Percentiles rank a stretch among this genome's conserved stretches.
These are phyloP conservation scores for Metschnikowia cerradonensis DNA, from an alignment of 805 yeast genomes.

Conservation along the genomic window DNA sequence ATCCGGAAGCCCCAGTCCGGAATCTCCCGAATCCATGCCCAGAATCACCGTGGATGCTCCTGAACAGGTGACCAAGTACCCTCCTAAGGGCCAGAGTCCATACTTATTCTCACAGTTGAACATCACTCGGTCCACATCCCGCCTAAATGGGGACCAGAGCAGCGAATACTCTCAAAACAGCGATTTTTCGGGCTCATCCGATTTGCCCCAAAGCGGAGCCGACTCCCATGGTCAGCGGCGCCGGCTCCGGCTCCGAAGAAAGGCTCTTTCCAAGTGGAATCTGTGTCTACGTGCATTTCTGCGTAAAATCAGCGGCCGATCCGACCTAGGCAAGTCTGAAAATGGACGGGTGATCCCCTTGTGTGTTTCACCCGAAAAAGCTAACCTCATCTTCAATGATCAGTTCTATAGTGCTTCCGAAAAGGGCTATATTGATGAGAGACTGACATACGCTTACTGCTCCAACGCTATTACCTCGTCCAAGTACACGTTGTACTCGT, in stretches of 20 bases:
- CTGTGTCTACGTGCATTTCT: background rate
- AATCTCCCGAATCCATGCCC: background rate
- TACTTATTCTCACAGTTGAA: constrained; percentile 6
- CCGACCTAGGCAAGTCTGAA: constrained; percentile 18
- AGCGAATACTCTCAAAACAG: constrained; percentile 7
- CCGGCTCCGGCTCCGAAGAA: constrained; percentile 8
- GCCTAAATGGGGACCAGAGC: constrained; percentile 7
- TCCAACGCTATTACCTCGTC: constrained; percentile 79
- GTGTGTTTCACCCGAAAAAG: constrained; percentile 38
- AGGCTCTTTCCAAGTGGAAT: constrained; percentile 26
- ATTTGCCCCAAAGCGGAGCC: background rate
- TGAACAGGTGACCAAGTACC: background rate
- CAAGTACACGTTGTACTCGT: constrained; percentile 73
- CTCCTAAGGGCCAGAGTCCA: constrained; percentile 1
- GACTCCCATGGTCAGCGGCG: constrained; percentile 3
- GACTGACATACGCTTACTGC: constrained; percentile 57
- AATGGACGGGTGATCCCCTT: constrained; percentile 79
- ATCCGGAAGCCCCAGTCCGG: constrained; percentile 3
- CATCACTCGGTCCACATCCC: constrained; percentile 11
- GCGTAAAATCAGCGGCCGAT: constrained; percentile 7
- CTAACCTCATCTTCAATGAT: constrained; percentile 28
- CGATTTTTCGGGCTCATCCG: background rate
- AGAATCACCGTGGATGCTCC: constrained; percentile 10
- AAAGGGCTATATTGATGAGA: constrained; percentile 58
- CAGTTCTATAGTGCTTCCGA: constrained; percentile 21